phyloP scores from a whole-genome alignment of 1,284 basidiomycete genomes.

The Austroboletus novae-zelandiae region DNA sequence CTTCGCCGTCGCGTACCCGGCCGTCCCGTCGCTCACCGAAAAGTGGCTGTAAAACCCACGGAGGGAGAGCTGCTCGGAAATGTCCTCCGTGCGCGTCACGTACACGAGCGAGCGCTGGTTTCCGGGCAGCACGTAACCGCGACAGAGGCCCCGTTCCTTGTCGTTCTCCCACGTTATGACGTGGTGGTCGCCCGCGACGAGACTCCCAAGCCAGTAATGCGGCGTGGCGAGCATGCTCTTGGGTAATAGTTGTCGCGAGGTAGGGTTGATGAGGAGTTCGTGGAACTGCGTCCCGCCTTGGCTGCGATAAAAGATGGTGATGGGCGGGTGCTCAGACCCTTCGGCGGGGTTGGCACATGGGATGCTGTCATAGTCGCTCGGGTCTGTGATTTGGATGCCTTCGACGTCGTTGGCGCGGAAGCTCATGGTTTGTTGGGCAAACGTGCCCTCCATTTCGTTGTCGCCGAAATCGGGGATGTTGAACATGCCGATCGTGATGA shows the following conservation, averaged over 20 bases:
- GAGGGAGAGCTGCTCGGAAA: slow-evolving; percentile 31
- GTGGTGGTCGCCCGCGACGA: slow-evolving; percentile 27
- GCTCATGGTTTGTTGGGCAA: slow-evolving; percentile 20
- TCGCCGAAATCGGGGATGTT: slow-evolving; percentile 29
- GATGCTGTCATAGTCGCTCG: slow-evolving; percentile 37
- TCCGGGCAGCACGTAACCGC: slow-evolving; percentile 45
- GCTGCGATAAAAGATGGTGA: slow-evolving; percentile 48
- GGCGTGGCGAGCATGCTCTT: slow-evolving; percentile 22
- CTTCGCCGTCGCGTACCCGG: slow-evolving; percentile 15
- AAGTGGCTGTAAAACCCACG: slow-evolving; percentile 37
- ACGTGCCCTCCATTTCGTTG: slow-evolving; percentile 19
- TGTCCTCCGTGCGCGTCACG: slow-evolving; percentile 35
- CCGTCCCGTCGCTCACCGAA: slow-evolving; percentile 13
- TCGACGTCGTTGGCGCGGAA: slow-evolving; percentile 30
- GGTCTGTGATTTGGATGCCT: slow-evolving; percentile 54
- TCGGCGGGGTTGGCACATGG: slow-evolving; percentile 30
- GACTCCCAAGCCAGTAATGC: slow-evolving; percentile 29
- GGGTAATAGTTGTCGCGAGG: slow-evolving; percentile 19
- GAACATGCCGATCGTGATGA: slow-evolving; percentile 33
- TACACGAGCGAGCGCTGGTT: slow-evolving; percentile 49
- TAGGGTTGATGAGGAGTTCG: slow-evolving; percentile 42
- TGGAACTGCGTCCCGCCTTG: slow-evolving; percentile 32
- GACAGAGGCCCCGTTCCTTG: slow-evolving; percentile 23
- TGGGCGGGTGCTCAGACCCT: slow-evolving; percentile 42
- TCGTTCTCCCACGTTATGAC: slow-evolving; percentile 32